A percentile compares a stretch with the other conserved stretches of the same genome.
These are phyloP conservation scores for Didymella lethalis DNA, from an alignment of 2,329 filamentous ascomycete species.

Conservation along the genomic window DNA sequence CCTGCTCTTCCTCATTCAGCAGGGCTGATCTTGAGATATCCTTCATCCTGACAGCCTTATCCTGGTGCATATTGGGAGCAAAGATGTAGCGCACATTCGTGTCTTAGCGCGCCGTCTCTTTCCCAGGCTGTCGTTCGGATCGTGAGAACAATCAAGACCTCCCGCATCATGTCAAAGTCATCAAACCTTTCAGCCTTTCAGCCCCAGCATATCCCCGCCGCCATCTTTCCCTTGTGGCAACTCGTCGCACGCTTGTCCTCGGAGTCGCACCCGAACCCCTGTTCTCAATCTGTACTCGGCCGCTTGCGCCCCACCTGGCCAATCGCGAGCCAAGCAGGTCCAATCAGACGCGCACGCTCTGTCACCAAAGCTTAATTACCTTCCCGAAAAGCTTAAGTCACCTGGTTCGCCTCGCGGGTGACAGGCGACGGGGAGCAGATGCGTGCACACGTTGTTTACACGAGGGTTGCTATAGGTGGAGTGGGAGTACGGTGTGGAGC, in stretches of 20 bases:
- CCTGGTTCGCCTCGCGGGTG: background rate
- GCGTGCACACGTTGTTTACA: constrained; percentile 6
- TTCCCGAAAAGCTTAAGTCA: constrained; percentile 33
- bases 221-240: constrained; percentile 1
- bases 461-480: constrained; percentile 2
- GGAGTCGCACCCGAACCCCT: background rate
- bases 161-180: background rate
- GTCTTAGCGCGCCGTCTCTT: background rate
- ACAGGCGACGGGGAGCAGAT: background rate
- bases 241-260: background rate
- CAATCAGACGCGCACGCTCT: constrained; percentile 30
- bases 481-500: background rate
- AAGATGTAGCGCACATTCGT: background rate
- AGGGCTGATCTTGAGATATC: constrained; percentile 10
- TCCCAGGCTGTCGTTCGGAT: background rate
- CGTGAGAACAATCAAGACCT: background rate
- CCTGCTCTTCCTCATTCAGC: constrained; percentile 26
- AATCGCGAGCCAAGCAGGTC: constrained; percentile 11
- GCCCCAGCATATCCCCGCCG: no score
- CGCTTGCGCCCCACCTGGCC: background rate
- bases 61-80: background rate
- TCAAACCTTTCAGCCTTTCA: background rate
- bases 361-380: constrained; percentile 29
- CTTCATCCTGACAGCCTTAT: constrained; percentile 9
- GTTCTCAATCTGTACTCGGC: constrained; percentile 8